These are phyloP conservation scores for Gossypium sturtianum DNA, from an alignment of 345 rosid species.

Conservation along the genomic window DNA sequence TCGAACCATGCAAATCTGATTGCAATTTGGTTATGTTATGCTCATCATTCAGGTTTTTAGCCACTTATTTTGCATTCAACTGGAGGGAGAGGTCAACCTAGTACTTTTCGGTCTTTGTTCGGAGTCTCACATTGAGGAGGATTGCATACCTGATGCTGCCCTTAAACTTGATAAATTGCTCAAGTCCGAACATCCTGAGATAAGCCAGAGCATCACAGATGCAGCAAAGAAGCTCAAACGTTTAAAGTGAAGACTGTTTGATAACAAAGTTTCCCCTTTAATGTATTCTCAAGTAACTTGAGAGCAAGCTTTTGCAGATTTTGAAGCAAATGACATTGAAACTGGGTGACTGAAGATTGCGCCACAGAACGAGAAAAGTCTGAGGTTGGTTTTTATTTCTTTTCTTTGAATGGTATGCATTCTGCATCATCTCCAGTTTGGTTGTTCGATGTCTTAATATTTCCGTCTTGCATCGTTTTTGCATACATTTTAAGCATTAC, in stretches of 20 bases:
- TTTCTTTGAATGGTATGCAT: neutral
- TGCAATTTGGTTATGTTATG: neutral
- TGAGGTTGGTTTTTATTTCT: neutral
- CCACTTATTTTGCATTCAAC: conserved; percentile 67
- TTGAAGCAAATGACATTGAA: neutral
- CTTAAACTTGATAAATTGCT: conserved; percentile 44
- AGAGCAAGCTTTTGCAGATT: neutral
- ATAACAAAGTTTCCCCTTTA: neutral
- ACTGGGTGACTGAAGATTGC: neutral
- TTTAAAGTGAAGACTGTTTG: conserved; percentile 31
- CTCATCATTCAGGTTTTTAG: conserved; percentile 45
- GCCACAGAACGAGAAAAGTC: neutral
- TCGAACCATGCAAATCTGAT: neutral
- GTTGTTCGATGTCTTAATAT: neutral
- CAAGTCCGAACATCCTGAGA: conserved; percentile 42
- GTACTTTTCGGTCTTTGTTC: conserved; percentile 66
- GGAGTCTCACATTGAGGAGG: conserved; percentile 33
- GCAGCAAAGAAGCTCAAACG: conserved; percentile 54
- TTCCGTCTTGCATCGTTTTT: neutral
- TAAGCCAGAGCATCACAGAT: conserved; percentile 50
- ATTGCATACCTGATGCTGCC: conserved; percentile 41
- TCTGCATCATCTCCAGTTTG: neutral
- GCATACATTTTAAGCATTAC: neutral
- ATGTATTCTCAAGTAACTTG: neutral
- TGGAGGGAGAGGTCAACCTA: conserved; percentile 76